These are phyloP conservation scores for Sporothrix euskadiensis DNA, from an alignment of 2,329 filamentous ascomycete species.

Conservation along the genomic window DNA sequence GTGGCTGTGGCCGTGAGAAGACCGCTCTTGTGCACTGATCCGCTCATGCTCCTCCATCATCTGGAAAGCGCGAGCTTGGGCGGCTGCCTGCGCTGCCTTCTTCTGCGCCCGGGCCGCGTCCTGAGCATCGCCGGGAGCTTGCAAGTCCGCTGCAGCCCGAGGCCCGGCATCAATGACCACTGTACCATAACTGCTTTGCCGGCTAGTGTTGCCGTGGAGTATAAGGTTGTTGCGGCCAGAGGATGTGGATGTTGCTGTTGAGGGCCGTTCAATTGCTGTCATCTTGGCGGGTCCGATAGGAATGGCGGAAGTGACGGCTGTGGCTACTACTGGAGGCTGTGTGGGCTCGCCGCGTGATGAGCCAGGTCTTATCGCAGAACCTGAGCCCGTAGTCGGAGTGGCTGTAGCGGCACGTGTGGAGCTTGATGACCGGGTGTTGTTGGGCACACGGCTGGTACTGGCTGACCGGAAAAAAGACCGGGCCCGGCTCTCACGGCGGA, in stretches of 20 bases:
- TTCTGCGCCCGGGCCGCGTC: background rate
- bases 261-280: background rate
- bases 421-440: slow-evolving; percentile 15
- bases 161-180: background rate
- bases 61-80: slow-evolving; percentile 24
- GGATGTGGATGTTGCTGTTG: background rate
- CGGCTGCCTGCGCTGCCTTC: slow-evolving; percentile 23
- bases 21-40: slow-evolving; percentile 12
- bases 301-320: background rate
- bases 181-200: background rate
- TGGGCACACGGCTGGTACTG: slow-evolving; percentile 24
- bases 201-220: background rate
- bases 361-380: background rate
- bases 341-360: slow-evolving; percentile 3
- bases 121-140: background rate
- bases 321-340: background rate
- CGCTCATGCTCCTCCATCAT: slow-evolving; percentile 30
- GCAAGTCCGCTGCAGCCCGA: background rate
- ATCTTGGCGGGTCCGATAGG: background rate
- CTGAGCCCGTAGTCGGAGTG: background rate
- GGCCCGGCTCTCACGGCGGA: slow-evolving; percentile 29
- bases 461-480: slow-evolving; percentile 26
- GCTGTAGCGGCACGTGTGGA: slow-evolving; percentile 12
- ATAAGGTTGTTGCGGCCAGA: background rate
- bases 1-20: background rate